These are phyloP conservation scores for Selaginella moellendorffii DNA, from an alignment of 75 land plant genomes.

Conservation along the genomic window DNA sequence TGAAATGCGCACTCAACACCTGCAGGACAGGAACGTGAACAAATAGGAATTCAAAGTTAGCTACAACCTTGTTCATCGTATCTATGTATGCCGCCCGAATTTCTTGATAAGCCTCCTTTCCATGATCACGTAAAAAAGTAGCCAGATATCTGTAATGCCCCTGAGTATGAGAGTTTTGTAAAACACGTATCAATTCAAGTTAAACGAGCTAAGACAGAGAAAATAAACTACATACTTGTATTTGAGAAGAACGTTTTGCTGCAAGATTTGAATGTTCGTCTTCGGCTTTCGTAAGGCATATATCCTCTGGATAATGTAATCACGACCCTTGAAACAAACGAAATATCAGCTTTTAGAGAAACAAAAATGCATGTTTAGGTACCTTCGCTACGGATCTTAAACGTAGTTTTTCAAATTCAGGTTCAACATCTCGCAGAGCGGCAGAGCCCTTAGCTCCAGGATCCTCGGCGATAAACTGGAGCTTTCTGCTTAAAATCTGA, in stretches of 20 bases:
- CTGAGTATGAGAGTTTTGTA: not conserved
- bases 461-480: conserved; percentile 8
- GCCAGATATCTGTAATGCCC: conserved; percentile 51
- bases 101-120: conserved; percentile 79
- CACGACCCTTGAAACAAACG: not conserved
- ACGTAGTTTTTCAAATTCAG: conserved; percentile 1
- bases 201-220: not conserved
- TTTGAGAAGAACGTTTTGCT: conserved; percentile 5
- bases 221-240: conserved; percentile 1
- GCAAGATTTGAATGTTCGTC: conserved; percentile 6
- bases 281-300: conserved; percentile 4
- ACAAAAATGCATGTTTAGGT: conserved; percentile 10
- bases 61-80: conserved; percentile 85
- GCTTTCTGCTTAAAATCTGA: conserved; percentile 6
- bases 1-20: conserved; percentile 97
- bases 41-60: not conserved
- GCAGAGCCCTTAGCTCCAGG: conserved; percentile 1
- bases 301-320: conserved; percentile 3
- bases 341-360: not conserved
- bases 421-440: not conserved
- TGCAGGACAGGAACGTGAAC: conserved; percentile 16
- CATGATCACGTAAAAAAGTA: conserved; percentile 79
- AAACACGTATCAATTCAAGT: not conserved
- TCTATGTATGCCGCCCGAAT: conserved; percentile 89
- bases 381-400: conserved; percentile 2